Evolutionary conservation across 176 grass and related monocot genomes (phyloP), one percentile per base, ranked within the genome.

Genomic region (Elymus sibiricus): DNA sequence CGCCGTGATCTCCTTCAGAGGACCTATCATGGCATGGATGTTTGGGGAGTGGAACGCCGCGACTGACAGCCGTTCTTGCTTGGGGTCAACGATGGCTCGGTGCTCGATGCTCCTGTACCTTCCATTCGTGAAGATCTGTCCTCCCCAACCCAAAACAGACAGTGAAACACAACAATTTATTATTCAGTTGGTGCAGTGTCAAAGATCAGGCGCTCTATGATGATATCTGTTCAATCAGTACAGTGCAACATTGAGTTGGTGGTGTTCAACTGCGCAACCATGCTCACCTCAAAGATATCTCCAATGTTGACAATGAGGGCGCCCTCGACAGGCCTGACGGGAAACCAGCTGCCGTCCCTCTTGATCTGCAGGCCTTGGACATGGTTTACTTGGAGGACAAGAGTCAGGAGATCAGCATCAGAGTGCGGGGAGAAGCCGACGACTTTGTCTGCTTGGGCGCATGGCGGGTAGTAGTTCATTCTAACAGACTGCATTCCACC

Each of bases 401-500:
- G 43, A 13, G 91, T 92, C 12, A 94, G 53, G 3, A 82, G 74
- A 68, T 60, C 80, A 5, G 47, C 86, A 61, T 97, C 91, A 5
- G 89, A 86, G 80, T 97, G 94, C 2, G 89, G 94, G 16, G 91
- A 88, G 34, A 97, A 80, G 31, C 94, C 92, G 4, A 97, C 24
- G 5, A 97, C 86, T 67, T 94, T 82, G 72, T 87, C 75, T 0
- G 85, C 53, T 44, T 87, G 59, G 0, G 70, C 89, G 39, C 94
- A 94, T 1, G 82, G 87, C 1, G 90, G 94, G 11, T 97, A 97
- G 87, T 94, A 97, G 79, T 92, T 94, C 34, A 97, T 90, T 76
- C 94, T 94, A 3, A 94, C 40, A 34, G 87, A 73, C 70, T 97
- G 94, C 12, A 87, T 60, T 7, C 70, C 74, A 4, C 49, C 90